Evolutionary conservation across 1,284 basidiomycete species (phyloP).

Genomic region (Boletus albobrunnescens): DNA sequence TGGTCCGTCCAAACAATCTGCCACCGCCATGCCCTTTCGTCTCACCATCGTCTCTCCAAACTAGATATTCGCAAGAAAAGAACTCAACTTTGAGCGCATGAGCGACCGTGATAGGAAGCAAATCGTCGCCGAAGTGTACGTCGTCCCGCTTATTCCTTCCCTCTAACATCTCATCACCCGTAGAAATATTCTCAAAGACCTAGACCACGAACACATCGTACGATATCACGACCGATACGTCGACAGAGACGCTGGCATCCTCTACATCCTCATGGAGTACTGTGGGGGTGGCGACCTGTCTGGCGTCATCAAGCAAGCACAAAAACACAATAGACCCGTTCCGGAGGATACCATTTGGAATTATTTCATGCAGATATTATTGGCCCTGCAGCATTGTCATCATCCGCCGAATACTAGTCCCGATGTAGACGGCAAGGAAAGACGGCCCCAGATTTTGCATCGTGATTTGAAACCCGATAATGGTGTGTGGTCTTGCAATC

Average conservation of each 20-base stretch:
- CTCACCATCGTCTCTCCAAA: not conserved
- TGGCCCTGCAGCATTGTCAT: conserved; percentile 92
- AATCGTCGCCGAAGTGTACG: conserved; percentile 96
- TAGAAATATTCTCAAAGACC: conserved; percentile 93
- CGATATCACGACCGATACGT: conserved; percentile 89
- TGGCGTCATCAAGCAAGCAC: conserved; percentile 75
- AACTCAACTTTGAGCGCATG: conserved; percentile 95
- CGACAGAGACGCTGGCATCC: conserved; percentile 84
- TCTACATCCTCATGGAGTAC: conserved; percentile 97
- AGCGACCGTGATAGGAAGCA: conserved; percentile 89
- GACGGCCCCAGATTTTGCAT: conserved; percentile 81
- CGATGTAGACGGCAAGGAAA: conserved; percentile 44
- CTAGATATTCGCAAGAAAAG: conserved; percentile 87
- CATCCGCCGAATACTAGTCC: conserved; percentile 57
- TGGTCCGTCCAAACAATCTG: conserved; percentile 50
- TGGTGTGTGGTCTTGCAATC: conserved; percentile 47
- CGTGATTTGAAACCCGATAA: conserved; percentile 97
- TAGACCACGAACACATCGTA: conserved; percentile 93
- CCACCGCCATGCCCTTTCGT: conserved; percentile 5
- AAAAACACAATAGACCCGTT: conserved; percentile 64
- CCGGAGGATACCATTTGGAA: conserved; percentile 93
- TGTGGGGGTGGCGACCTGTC: conserved; percentile 94
- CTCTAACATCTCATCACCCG: not conserved
- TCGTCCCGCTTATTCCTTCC: conserved; percentile 13
- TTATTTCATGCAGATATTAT: conserved; percentile 89